Evolutionary conservation across 2,329 filamentous ascomycete species (phyloP), one percentile per base, ranked within the genome.

Genomic region (Beauveria sp.): DNA sequence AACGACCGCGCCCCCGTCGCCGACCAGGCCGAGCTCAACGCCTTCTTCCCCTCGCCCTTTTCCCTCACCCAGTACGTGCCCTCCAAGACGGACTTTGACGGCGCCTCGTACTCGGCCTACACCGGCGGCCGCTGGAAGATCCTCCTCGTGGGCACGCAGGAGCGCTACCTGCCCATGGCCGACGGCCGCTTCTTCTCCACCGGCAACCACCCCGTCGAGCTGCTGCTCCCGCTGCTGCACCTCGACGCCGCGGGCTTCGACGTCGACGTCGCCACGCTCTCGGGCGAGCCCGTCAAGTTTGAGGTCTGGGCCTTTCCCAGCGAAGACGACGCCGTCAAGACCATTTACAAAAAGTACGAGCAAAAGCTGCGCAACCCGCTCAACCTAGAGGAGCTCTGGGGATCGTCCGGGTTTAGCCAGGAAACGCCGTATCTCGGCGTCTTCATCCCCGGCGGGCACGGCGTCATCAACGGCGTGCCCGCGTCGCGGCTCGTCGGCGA

Each of bases 231-330:
- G 24, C 62, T 66, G 59, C n/a, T 61, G 18, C 65, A 66, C 57
- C 64, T 66, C 43, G 61, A 66, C 60, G 64, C 65, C 16, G 65
- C 65, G 16, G 65, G 65, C 49, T 66, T 66, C 51, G 65, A 66
- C 16, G 62, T 66, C 34, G 65, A 66, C 57, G 55, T 66, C 9
- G 65, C 66, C 28, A 67, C 66, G 26, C 31, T 66, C 20, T 64
- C 65, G 1, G 66, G 66, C 49, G 65, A 65, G 34, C 66, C 66
- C 20, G 66, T 67, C 63, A 67, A 67, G 61, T 60, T 67, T 22
- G 66, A 67, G 50, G 65, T 67, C 64, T 67, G 66, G 66, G 66
- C 66, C 3, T 69, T 68, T 62, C 69, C 64, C 49, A 63, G 64
- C 62, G 67, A 66, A 62, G 67, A 67, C 55, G 61, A 66, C 49